Conservation (phyloP, 2,329 filamentous ascomycete genomes). For the Calonectria ilicicola region DNA sequence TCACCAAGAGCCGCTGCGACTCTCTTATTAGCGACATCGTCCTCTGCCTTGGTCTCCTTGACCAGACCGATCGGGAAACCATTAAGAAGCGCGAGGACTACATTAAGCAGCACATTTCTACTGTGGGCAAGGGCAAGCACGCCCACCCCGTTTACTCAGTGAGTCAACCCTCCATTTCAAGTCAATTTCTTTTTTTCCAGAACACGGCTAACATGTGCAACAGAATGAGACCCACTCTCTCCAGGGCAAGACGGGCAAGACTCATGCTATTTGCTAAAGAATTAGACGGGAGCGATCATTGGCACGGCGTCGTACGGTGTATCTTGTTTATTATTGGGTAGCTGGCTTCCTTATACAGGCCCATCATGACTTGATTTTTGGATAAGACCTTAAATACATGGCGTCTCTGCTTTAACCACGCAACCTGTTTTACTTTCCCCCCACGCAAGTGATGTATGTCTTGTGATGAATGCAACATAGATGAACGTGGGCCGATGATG, state of each 20-base stretch:
- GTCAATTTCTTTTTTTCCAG: rapidly evolving
- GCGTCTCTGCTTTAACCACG: constrained; percentile 2
- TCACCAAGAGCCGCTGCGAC: constrained; percentile 85
- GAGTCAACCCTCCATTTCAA: constrained; percentile 39
- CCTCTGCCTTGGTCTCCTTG: constrained; percentile 77
- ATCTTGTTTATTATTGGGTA: constrained; percentile 13
- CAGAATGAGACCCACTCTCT: constrained; percentile 86
- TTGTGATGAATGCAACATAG: not conserved
- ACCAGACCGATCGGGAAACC: constrained; percentile 78
- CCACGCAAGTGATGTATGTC: not conserved
- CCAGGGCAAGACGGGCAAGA: constrained; percentile 92
- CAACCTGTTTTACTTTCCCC: not conserved
- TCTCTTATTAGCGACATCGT: constrained; percentile 82
- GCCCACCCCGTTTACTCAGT: constrained; percentile 62
- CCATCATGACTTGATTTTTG: constrained; percentile 29
- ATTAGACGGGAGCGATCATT: constrained; percentile 27
- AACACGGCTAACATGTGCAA: constrained; percentile 10
- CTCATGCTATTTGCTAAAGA: constrained; percentile 82
- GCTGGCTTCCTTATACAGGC: constrained; percentile 20
- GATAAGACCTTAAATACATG: constrained; percentile 23
- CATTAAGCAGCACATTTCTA: constrained; percentile 67
- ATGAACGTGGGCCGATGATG: not conserved
- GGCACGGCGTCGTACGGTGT: constrained; percentile 36
- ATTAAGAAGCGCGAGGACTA: constrained; percentile 78
- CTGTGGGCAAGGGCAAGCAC: constrained; percentile 65